phyloP scores from a whole-genome alignment of 129 eudicot genomes.

The Pittosporum tobira region DNA sequence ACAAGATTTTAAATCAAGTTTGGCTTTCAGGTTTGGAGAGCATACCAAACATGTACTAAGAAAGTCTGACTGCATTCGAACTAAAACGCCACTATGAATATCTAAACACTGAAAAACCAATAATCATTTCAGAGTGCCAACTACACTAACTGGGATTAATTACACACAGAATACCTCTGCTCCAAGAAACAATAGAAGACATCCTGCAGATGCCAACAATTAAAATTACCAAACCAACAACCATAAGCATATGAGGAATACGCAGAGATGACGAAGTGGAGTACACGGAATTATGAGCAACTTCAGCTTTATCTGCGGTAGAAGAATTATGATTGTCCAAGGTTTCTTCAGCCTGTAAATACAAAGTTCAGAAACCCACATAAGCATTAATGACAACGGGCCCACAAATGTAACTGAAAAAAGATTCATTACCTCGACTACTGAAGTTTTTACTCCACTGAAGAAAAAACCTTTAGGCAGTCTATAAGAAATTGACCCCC shows the following conservation, averaged over 20 bases:
- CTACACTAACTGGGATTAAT: conserved; percentile 1
- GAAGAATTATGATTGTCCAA: neutral
- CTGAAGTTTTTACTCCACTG: neutral
- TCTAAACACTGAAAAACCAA: too few species aligned
- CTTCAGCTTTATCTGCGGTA: neutral
- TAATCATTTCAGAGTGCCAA: too few species aligned
- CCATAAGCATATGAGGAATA: conserved; percentile 16
- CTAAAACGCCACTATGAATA: neutral
- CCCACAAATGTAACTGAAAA: neutral
- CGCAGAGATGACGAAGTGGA: conserved; percentile 6
- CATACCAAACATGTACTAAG: too few species aligned
- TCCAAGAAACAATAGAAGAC: neutral
- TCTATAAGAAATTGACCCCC: conserved; percentile 15
- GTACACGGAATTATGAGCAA: neutral
- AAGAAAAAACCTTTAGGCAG: conserved; percentile 5
- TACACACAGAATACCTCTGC: neutral
- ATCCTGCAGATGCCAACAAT: conserved; percentile 21
- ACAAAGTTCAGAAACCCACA: neutral
- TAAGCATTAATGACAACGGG: too few species aligned
- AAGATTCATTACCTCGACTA: conserved; percentile 17
- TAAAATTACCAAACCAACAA: conserved; percentile 15
- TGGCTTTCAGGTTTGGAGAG: too few species aligned
- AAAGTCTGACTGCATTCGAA: too few species aligned
- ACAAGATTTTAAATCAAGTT: too few species aligned
- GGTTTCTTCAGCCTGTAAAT: conserved; percentile 24